Base-by-base conservation (phyloP, 2,329 filamentous ascomycete genomes). In the Dactylellina drechsleri region DNA sequence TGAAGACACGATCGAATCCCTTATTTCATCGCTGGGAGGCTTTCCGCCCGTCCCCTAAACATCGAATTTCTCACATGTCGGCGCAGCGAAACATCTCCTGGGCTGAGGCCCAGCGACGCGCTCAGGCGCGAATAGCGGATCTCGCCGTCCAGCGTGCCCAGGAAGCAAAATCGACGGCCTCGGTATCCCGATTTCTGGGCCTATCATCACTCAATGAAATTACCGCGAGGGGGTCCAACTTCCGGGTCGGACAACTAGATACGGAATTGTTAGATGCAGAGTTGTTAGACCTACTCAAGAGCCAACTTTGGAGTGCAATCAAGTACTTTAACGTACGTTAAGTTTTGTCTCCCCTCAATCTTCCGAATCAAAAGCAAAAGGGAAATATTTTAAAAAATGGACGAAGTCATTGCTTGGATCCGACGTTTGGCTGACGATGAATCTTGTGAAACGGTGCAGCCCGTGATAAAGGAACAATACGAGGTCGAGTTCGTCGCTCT, bases 251-350 rank as follows among this genome's bases (percentile, higher is more conserved):
- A 28, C 95, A 99, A 83, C 92, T 98, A 50, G 95, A 99, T 82
- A 93, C 95, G 43, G 95, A 98, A 82, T 85, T 99, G 58, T 86
- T 99, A 16, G 95, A 99, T 82, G 92, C 97, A 80, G 95, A 98
- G 83, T 85, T 99, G 53, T 85, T 98, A 23, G 87, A 88, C n/a
- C 86, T 98, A 77, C 84, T 99, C 72, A 93, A 91, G 80, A 88
- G 87, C 4, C 94, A 99, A 82, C 92, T 95, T 36, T 90, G 89
- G 78, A 92, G 97, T 78, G 95, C 89, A 12, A 84, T 98, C 71
- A 96, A 93, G 81, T 95, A 97, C 81, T 91, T 93, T 78, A 90
- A 91, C 54, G 90, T 90, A 61, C 28, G 77, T 74, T 18, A 47
- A 36, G 15, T 8, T 31, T 45, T 60, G 8, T 26, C 15, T 4